phyloP scores from a whole-genome alignment of 371 early-diverging fungal genomes.

The Haplosporangium sp. region DNA sequence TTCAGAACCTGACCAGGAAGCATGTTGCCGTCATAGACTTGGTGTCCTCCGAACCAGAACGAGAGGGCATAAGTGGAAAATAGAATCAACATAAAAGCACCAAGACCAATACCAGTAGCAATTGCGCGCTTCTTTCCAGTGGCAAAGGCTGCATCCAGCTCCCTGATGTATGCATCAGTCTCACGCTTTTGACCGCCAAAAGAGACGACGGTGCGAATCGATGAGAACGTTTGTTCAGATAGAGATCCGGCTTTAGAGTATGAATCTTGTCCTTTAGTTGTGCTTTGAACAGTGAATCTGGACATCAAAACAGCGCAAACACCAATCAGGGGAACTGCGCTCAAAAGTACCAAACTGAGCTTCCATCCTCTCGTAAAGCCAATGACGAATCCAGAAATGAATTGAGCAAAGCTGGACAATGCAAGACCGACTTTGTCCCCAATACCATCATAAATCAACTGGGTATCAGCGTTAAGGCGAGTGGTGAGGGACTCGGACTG shows the following conservation, averaged over 20 bases:
- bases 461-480: conserved; percentile 79
- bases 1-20: conserved; percentile 64
- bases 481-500: conserved; percentile 78
- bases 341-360: conserved; percentile 84
- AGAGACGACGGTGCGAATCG: conserved; percentile 88
- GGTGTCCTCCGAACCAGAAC: conserved; percentile 83
- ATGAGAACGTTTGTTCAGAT: conserved; percentile 87
- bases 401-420: conserved; percentile 75
- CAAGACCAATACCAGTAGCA: conserved; percentile 68
- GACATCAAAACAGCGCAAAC: conserved; percentile 74
- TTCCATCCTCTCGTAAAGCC: conserved; percentile 90
- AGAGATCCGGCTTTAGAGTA: conserved; percentile 85
- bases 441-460: conserved; percentile 85
- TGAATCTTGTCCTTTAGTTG: conserved; percentile 57
- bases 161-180: conserved; percentile 65
- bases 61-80: conserved; percentile 79
- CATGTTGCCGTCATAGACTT: conserved; percentile 64
- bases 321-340: conserved; percentile 73
- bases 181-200: conserved; percentile 84
- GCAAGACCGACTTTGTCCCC: conserved; percentile 85
- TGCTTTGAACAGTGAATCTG: conserved; percentile 68
- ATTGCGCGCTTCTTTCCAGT: conserved; percentile 62
- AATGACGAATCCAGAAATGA: conserved; percentile 86
- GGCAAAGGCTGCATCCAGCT: conserved; percentile 63
- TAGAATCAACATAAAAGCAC: conserved; percentile 73